phyloP scores from a whole-genome alignment of 2,329 filamentous ascomycete genomes.

The Calonectria pseudoreteaudii region DNA sequence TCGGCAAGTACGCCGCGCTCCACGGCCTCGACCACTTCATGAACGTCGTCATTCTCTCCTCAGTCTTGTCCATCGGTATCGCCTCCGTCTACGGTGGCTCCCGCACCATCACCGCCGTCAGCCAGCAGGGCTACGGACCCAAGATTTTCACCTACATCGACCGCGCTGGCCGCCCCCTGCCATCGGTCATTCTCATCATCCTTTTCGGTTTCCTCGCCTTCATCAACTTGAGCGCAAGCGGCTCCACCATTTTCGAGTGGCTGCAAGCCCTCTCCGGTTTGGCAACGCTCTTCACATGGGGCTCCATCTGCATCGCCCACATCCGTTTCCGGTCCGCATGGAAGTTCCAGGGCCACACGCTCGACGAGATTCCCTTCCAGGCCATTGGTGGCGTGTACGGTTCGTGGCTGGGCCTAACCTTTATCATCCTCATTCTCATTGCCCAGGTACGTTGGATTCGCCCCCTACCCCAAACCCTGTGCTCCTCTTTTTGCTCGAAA shows the following conservation, averaged over 20 bases:
- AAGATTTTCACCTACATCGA: slow-evolving; percentile 65
- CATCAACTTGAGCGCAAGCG: slow-evolving; percentile 55
- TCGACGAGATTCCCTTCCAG: slow-evolving; percentile 73
- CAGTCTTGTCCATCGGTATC: slow-evolving; percentile 64
- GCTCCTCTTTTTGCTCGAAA: not conserved
- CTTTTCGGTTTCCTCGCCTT: slow-evolving; percentile 59
- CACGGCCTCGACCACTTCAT: slow-evolving; percentile 60
- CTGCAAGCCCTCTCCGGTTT: slow-evolving; percentile 71
- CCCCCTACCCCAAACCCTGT: too few species aligned
- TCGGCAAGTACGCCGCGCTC: slow-evolving; percentile 59
- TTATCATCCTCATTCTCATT: slow-evolving; percentile 64
- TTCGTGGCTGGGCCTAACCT: slow-evolving; percentile 68
- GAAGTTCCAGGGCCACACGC: slow-evolving; percentile 64
- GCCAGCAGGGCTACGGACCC: slow-evolving; percentile 64
- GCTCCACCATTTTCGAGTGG: slow-evolving; percentile 69
- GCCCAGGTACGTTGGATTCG: slow-evolving; percentile 51
- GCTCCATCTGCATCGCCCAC: slow-evolving; percentile 68
- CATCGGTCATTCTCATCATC: slow-evolving; percentile 56
- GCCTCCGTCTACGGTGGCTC: slow-evolving; percentile 65
- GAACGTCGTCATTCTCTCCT: slow-evolving; percentile 63
- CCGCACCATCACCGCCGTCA: slow-evolving; percentile 65
- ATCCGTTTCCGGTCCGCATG: slow-evolving; percentile 74
- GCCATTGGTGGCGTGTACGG: slow-evolving; percentile 66
- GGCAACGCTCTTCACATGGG: slow-evolving; percentile 72
- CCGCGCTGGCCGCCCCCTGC: slow-evolving; percentile 60